Percentiles rank a stretch among this genome's conserved stretches.
Conservation (phyloP, 768 basidiomycete genomes). For the Suillus discolor region DNA sequence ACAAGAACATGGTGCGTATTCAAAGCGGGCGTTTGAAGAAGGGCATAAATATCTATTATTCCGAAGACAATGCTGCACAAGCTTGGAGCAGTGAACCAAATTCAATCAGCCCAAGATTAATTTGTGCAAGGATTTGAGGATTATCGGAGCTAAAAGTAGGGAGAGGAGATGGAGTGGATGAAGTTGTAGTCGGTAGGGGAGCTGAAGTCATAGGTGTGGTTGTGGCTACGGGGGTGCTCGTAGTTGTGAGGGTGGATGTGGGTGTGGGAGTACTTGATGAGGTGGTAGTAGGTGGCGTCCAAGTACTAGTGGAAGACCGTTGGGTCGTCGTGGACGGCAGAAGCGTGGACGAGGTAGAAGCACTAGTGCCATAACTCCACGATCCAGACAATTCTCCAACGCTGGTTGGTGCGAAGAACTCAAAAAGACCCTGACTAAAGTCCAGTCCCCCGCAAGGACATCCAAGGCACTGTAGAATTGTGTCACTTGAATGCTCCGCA, state of each 20-base stretch:
- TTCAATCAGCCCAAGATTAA: slow-evolving; percentile 28
- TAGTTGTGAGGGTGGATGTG: neutral
- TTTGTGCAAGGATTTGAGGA: slow-evolving; percentile 25
- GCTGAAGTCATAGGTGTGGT: slow-evolving; percentile 14
- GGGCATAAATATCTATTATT: slow-evolving; percentile 1
- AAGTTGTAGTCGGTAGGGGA: slow-evolving; percentile 9
- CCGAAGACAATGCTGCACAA: slow-evolving; percentile 8
- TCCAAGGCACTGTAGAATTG: slow-evolving; percentile 36
- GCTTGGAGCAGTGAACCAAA: slow-evolving; percentile 23
- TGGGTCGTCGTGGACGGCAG: slow-evolving; percentile 17
- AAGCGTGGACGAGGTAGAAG: slow-evolving; percentile 22
- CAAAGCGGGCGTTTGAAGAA: neutral
- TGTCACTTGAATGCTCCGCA: slow-evolving; percentile 3
- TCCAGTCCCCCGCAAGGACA: slow-evolving; percentile 48
- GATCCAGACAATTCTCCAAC: slow-evolving; percentile 40
- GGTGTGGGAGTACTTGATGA: neutral
- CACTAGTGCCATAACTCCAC: slow-evolving; percentile 39
- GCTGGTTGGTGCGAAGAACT: slow-evolving; percentile 36
- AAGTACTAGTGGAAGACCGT: slow-evolving; percentile 24
- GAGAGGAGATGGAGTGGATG: slow-evolving; percentile 10
- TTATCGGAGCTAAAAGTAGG: slow-evolving; percentile 22
- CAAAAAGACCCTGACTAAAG: slow-evolving; percentile 48
- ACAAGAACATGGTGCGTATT: neutral
- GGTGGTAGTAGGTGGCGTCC: slow-evolving; percentile 17
- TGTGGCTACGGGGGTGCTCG: slow-evolving; percentile 18